A percentile compares a stretch with the other conserved stretches of the same genome.
Conservation (phyloP, 2,329 filamentous ascomycete species). For the Neonectria magnoliae region DNA sequence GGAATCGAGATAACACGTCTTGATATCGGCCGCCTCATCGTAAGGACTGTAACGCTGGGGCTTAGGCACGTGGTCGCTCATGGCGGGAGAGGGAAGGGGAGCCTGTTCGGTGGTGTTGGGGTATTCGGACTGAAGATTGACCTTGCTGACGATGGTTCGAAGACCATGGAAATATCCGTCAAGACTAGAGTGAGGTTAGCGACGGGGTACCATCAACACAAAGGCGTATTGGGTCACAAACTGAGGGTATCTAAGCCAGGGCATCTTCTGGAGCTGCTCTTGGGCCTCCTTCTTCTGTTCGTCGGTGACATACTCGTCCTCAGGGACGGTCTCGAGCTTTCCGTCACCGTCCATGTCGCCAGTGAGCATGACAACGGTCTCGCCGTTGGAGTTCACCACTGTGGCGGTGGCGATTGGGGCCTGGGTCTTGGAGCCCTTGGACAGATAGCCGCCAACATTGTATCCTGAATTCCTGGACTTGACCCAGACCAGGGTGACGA, state of each 20-base stretch:
- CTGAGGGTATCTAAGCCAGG: constrained; percentile 54
- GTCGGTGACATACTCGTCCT: constrained; percentile 42
- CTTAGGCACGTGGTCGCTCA: constrained; percentile 52
- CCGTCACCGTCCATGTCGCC: constrained; percentile 44
- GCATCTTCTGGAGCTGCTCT: constrained; percentile 47
- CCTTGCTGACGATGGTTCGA: constrained; percentile 71
- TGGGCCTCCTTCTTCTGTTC: constrained; percentile 44
- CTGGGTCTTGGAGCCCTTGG: constrained; percentile 35
- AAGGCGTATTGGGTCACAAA: constrained; percentile 35
- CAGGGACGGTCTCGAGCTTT: constrained; percentile 38
- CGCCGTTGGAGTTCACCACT: constrained; percentile 40
- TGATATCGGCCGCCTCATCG: constrained; percentile 65
- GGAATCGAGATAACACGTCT: constrained; percentile 71
- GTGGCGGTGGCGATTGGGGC: constrained; percentile 40
- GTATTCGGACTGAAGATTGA: constrained; percentile 78
- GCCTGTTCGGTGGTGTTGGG: constrained; percentile 58
- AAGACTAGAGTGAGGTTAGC: constrained; percentile 64
- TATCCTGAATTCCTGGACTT: constrained; percentile 44
- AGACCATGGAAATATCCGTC: constrained; percentile 84
- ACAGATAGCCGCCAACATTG: constrained; percentile 37
- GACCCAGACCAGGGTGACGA: constrained; percentile 55
- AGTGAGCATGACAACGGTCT: constrained; percentile 43
- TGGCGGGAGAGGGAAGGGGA: constrained; percentile 47
- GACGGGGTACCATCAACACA: background rate
- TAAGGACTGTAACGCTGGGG: constrained; percentile 74